These are phyloP conservation scores for Russula earlei DNA, from an alignment of 768 basidiomycete genomes.

Conservation along the genomic window DNA sequence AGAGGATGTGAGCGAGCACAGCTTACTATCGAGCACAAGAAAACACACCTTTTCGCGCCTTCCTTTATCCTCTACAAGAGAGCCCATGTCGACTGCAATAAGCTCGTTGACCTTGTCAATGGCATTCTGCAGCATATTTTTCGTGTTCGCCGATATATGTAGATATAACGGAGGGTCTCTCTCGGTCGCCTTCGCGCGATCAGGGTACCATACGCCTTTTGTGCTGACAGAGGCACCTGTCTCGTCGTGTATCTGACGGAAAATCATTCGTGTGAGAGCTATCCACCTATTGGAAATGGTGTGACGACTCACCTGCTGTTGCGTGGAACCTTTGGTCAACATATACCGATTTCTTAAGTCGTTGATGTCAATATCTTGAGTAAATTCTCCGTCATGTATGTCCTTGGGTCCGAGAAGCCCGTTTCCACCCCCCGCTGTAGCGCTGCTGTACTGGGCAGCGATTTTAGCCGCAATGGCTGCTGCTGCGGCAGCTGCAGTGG, in stretches of 20 bases:
- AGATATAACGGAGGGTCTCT: constrained; percentile 91
- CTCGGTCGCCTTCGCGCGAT: constrained; percentile 81
- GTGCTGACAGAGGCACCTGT: constrained; percentile 91
- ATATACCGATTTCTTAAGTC: constrained; percentile 92
- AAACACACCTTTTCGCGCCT: constrained; percentile 50
- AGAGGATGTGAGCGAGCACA: constrained; percentile 8
- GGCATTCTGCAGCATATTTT: constrained; percentile 56
- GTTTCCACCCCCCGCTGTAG: constrained; percentile 27
- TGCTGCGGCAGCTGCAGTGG: constrained; percentile 66
- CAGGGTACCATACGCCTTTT: constrained; percentile 94
- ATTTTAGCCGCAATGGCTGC: constrained; percentile 93
- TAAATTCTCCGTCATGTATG: constrained; percentile 70
- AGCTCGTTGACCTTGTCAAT: constrained; percentile 67
- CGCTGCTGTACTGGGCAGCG: constrained; percentile 70
- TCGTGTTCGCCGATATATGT: constrained; percentile 73
- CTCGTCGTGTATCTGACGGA: constrained; percentile 70
- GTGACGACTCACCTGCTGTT: constrained; percentile 59
- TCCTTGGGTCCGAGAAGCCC: constrained; percentile 45
- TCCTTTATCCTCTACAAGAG: constrained; percentile 72
- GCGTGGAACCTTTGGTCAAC: constrained; percentile 87
- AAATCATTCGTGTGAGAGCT: not conserved
- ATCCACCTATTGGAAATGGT: not conserved
- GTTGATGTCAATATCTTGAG: constrained; percentile 93
- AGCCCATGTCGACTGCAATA: constrained; percentile 65
- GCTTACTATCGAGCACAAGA: not conserved